Percentiles rank a stretch among this genome's conserved stretches.
phyloP scores from a whole-genome alignment of 2,329 filamentous ascomycete genomes.

The Fusarium sp. region DNA sequence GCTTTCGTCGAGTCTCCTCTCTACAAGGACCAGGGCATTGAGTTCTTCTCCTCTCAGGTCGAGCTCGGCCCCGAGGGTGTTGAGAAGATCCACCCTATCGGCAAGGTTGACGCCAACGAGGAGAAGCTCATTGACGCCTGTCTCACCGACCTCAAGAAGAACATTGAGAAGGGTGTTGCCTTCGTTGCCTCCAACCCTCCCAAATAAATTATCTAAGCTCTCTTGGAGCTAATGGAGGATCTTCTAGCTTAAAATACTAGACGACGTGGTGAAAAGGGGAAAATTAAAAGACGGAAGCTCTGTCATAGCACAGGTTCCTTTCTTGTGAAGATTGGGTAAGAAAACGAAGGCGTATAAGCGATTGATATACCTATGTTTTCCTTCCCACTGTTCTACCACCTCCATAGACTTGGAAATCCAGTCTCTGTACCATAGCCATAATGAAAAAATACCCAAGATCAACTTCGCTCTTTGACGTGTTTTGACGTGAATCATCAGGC shows the following conservation, averaged over 20 bases:
- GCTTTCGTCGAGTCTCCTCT: slow-evolving; percentile 97
- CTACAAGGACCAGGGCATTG: slow-evolving; percentile 97
- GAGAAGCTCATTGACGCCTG: slow-evolving; percentile 88
- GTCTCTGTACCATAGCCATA: slow-evolving; percentile 54
- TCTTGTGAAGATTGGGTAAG: slow-evolving; percentile 30
- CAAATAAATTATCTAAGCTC: slow-evolving; percentile 59
- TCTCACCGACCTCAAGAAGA: slow-evolving; percentile 88
- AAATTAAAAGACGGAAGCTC: slow-evolving; percentile 24
- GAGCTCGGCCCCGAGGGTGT: slow-evolving; percentile 97
- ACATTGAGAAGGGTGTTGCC: slow-evolving; percentile 89
- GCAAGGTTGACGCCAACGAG: slow-evolving; percentile 86
- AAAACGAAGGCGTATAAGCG: slow-evolving; percentile 33
- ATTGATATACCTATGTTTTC: slow-evolving; percentile 43
- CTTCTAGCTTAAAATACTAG: slow-evolving; percentile 6
- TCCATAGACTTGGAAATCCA: slow-evolving; percentile 50
- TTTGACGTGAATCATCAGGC: background rate
- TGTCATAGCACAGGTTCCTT: slow-evolving; percentile 32
- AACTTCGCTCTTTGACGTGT: background rate
- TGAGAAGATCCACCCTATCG: slow-evolving; percentile 90
- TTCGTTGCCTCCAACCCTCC: slow-evolving; percentile 71
- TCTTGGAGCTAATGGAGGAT: slow-evolving; percentile 8
- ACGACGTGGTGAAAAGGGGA: slow-evolving; percentile 32
- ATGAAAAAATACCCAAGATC: slow-evolving; percentile 39
- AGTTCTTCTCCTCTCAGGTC: slow-evolving; percentile 96
- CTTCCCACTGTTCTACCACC: slow-evolving; percentile 47